phyloP scores from a whole-genome alignment of 768 basidiomycete genomes.

The Russula compacta region DNA sequence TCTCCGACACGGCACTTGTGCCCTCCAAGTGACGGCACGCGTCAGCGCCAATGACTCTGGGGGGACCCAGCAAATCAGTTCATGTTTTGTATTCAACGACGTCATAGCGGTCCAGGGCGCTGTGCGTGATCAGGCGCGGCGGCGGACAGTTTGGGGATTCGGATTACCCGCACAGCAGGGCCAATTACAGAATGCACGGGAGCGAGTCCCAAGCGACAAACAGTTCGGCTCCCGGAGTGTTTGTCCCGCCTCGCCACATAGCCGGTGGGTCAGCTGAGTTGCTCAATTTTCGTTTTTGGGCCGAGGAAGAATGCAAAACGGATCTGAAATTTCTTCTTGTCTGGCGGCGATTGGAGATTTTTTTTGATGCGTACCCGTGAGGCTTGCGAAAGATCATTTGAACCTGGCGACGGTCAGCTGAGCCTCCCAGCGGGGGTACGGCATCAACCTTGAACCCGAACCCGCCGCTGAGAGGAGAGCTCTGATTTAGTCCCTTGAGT shows the following conservation, averaged over 20 bases:
- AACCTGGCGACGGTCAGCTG: background rate
- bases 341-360: background rate
- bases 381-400: background rate
- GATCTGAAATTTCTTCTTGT: background rate
- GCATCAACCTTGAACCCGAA: background rate
- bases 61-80: background rate
- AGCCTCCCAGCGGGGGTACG: background rate
- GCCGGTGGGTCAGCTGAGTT: constrained; percentile 1
- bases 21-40: background rate
- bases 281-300: background rate
- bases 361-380: background rate
- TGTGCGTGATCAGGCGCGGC: background rate
- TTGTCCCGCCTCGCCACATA: background rate
- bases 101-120: constrained; percentile 3
- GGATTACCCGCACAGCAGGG: constrained; percentile 2
- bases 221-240: background rate
- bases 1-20: background rate
- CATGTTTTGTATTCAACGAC: background rate
- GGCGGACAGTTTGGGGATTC: background rate
- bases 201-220: background rate
- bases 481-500: background rate
- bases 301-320: background rate
- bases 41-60: background rate
- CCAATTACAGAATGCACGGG: background rate
- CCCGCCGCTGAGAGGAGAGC: background rate